Evolutionary conservation across 805 yeast species (phyloP), one percentile per base, ranked within the genome.

Genomic region (Saccharomyces kudriavzevii): DNA sequence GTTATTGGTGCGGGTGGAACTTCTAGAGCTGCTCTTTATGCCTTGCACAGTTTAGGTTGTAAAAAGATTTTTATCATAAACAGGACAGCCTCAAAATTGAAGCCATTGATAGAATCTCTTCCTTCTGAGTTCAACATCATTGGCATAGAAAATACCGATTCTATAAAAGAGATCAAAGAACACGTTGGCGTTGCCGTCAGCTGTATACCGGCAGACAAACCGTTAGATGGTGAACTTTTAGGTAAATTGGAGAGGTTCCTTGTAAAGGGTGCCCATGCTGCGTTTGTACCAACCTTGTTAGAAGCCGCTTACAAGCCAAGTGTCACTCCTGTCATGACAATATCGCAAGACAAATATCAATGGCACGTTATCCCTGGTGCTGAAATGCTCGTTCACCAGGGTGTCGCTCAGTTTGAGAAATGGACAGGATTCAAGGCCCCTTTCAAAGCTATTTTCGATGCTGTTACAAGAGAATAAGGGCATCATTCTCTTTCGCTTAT

Each of bases 1-100:
- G 86, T 94, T 47, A 76, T 94, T 58, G 99, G 99, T 50, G 97
- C 96, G 22, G 99, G 99, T 45, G 99, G 99, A 47, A 91, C 99
- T 26, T 84, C 97, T 0, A 80, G 97, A 64, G 97, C 99, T 45
- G 98, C 97, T 0, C 82, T 88, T 14, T 90, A 80, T 68, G 97
- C 99, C 1, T 76, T 94, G 59, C 80, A 82, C 65, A 65, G 81
- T 56, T 72, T 92, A 74, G 97, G 97, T 2, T 89, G 95, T 69
- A 61, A 72, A 24, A 82, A 76, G 60, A 87, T 92, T 55, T 89
- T 83, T 73, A 75, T 92, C 75, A 67, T 88, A 54, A 92, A 91
- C 74, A 82, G 98, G 68, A 89, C 96, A 1, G 67, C 73, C 0
- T 72, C 84, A 8, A 89, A 89, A 64, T 74, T 89, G 51, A 66